phyloP scores from a whole-genome alignment of 495 filamentous ascomycete genomes.

The Neurospora sp. region DNA sequence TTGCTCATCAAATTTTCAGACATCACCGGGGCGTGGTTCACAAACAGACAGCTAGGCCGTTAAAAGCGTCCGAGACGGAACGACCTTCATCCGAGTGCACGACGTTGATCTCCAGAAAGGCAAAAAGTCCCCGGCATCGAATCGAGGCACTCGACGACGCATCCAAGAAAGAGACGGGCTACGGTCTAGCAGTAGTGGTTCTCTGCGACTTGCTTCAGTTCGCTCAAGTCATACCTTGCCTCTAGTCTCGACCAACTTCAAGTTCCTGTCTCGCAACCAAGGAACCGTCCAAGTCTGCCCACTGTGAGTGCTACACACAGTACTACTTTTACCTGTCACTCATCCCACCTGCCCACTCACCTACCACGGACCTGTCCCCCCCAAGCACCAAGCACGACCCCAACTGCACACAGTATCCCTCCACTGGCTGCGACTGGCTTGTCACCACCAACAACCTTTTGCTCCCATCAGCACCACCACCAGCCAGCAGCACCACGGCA shows the following conservation, averaged over 20 bases:
- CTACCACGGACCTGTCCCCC: neutral
- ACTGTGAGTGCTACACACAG: neutral
- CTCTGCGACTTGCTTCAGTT: neutral
- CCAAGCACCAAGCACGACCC: neutral
- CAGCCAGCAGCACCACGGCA: neutral
- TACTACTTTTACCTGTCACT: neutral
- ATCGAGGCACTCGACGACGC: neutral
- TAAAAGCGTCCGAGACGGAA: neutral
- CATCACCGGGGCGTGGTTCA: neutral
- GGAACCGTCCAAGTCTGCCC: neutral
- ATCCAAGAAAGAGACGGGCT: neutral
- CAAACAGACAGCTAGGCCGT: neutral
- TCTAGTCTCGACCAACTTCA: neutral
- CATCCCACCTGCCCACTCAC: neutral
- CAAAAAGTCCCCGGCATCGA: neutral
- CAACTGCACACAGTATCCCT: constrained; percentile 1
- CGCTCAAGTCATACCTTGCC: neutral
- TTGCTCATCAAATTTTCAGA: constrained; percentile 1
- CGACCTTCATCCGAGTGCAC: neutral
- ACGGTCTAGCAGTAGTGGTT: neutral
- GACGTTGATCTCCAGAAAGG: neutral
- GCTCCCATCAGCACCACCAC: neutral
- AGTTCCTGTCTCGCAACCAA: neutral
- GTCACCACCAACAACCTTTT: neutral
- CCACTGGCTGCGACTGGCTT: neutral